Percentiles rank a stretch among this genome's conserved stretches.
Conservation (phyloP, 176 grass and related monocot species). For the Metroxylon sagu region DNA sequence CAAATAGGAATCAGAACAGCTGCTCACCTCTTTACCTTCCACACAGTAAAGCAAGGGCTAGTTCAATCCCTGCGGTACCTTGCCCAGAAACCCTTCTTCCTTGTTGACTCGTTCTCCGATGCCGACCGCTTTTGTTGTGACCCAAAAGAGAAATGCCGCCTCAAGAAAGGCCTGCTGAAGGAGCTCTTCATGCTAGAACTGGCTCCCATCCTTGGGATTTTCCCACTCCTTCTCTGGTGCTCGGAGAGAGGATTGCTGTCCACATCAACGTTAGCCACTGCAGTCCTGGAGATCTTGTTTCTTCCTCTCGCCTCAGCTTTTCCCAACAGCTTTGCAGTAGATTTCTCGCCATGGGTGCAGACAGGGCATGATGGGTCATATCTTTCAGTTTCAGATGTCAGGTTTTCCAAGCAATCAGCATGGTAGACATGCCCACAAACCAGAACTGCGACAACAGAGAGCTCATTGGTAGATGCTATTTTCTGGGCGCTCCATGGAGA, state of each 20-base stretch:
- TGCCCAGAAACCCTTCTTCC: conserved; percentile 72
- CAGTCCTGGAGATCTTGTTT: conserved; percentile 38
- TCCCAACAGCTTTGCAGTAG: conserved; percentile 34
- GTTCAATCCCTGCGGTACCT: conserved; percentile 26
- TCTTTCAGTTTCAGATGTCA: conserved; percentile 52
- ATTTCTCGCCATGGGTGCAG: conserved; percentile 54
- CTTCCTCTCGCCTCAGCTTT: conserved; percentile 27
- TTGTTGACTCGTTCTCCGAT: conserved; percentile 22
- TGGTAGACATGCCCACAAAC: conserved; percentile 64
- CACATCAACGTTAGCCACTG: conserved; percentile 19
- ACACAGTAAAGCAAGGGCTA: not conserved
- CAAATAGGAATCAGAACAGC: not conserved
- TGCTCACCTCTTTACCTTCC: not conserved
- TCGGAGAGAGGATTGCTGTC: conserved; percentile 14
- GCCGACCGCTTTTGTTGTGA: conserved; percentile 25
- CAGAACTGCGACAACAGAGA: conserved; percentile 42
- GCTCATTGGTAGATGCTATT: conserved; percentile 14
- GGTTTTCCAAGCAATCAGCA: conserved; percentile 68
- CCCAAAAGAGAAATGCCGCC: conserved; percentile 50
- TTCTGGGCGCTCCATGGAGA: conserved; percentile 14
- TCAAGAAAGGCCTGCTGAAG: conserved; percentile 44
- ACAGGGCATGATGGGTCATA: conserved; percentile 64
- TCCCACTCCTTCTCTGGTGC: conserved; percentile 14
- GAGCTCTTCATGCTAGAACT: conserved; percentile 54
- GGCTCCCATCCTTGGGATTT: conserved; percentile 25